phyloP scores from a whole-genome alignment of 139 green algal species.

The Ettlia oleoabundans region DNA sequence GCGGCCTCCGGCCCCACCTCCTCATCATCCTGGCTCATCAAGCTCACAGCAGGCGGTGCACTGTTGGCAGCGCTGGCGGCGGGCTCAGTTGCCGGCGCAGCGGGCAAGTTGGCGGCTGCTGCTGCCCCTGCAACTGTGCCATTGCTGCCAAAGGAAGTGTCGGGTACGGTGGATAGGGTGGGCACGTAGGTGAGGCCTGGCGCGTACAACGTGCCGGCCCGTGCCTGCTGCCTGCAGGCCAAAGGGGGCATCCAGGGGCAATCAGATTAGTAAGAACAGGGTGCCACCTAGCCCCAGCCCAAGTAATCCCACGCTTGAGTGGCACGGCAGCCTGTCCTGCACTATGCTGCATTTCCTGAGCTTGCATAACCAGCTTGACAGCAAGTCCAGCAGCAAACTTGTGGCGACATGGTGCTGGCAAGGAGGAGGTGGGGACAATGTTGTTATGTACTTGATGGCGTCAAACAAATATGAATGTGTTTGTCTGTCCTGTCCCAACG shows the following conservation, averaged over 20 bases:
- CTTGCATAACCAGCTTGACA: too few relatives aligned
- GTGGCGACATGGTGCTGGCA: too few relatives aligned
- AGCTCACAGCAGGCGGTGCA: conserved; percentile 9
- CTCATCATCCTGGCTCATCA: conserved; percentile 82
- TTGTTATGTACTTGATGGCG: too few relatives aligned
- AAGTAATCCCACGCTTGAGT: too few relatives aligned
- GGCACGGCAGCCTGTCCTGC: too few relatives aligned
- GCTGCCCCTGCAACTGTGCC: neutral
- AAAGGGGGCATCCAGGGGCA: neutral
- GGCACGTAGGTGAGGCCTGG: conserved; percentile 80
- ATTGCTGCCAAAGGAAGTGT: neutral
- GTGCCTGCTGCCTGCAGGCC: conserved; percentile 80
- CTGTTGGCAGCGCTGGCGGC: neutral
- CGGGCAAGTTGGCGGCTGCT: neutral
- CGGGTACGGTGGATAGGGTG: neutral
- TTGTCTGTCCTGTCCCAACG: too few relatives aligned
- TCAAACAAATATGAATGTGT: too few relatives aligned
- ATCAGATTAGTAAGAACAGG: neutral
- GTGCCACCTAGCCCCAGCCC: neutral
- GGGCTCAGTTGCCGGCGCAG: neutral
- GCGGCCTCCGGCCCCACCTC: conserved; percentile 72
- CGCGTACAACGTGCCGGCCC: conserved; percentile 87
- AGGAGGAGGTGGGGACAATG: neutral
- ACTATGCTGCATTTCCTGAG: too few relatives aligned
- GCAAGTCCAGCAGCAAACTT: too few relatives aligned